phyloP scores from a whole-genome alignment of 2,329 filamentous ascomycete species.

The Ceratocystis smalleyi region DNA sequence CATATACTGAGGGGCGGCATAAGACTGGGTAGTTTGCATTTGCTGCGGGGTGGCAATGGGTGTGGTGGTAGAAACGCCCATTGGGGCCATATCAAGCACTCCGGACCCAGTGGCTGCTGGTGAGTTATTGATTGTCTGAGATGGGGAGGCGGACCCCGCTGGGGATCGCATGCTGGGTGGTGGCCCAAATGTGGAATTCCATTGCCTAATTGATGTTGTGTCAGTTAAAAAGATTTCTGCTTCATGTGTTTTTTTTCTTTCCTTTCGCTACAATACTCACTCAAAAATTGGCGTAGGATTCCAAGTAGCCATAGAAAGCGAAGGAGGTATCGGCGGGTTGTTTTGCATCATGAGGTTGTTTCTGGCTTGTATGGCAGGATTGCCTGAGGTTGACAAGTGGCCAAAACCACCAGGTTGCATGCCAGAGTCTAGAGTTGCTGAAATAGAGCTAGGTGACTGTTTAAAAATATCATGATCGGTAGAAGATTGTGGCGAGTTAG shows the following conservation, averaged over 20 bases:
- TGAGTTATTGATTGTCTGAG: slow-evolving; percentile 20
- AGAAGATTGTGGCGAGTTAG: slow-evolving; percentile 44
- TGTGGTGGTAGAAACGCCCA: slow-evolving; percentile 10
- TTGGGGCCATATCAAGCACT: slow-evolving; percentile 6
- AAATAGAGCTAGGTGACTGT: slow-evolving; percentile 9
- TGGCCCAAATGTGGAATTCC: slow-evolving; percentile 78
- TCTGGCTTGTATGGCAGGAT: slow-evolving; percentile 20
- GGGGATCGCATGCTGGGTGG: slow-evolving; percentile 11
- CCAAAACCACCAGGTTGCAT: slow-evolving; percentile 9
- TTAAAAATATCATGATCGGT: slow-evolving; percentile 6
- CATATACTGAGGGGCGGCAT: slow-evolving; percentile 42
- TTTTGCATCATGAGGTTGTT: slow-evolving; percentile 23
- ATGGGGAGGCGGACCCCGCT: slow-evolving; percentile 31
- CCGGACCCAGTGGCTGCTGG: background rate
- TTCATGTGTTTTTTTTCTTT: background rate
- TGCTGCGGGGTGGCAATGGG: slow-evolving; percentile 24
- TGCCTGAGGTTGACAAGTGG: slow-evolving; percentile 4
- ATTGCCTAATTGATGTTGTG: slow-evolving; percentile 46
- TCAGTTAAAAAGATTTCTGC: background rate
- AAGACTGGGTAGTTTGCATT: slow-evolving; percentile 28
- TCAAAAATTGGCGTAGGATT: slow-evolving; percentile 81
- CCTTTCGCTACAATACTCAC: slow-evolving; percentile 38
- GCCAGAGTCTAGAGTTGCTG: slow-evolving; percentile 7
- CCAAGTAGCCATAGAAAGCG: slow-evolving; percentile 40
- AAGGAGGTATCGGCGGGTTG: slow-evolving; percentile 40